Evolutionary conservation across 202 grass and related monocot genomes (phyloP), one percentile per base, ranked within the genome.

Genomic region (Saccharum hybrid): DNA sequence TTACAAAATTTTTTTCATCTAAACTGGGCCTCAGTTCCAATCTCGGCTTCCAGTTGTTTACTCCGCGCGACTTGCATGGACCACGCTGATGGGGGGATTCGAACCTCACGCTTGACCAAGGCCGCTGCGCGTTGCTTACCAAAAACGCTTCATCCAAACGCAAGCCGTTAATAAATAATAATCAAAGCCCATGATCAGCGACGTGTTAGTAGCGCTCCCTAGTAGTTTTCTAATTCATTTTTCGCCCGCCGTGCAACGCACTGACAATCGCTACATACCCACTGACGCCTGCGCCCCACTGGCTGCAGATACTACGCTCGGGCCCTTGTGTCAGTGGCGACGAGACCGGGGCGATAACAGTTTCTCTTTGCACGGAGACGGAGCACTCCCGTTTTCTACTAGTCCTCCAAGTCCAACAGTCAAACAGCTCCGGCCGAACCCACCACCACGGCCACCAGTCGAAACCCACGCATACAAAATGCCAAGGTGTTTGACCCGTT

Each of bases 21-120:
- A n/a, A n/a, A n/a, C n/a, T n/a, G n/a, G n/a, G n/a, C n/a, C n/a
- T n/a, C n/a, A n/a, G n/a, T 11, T 23, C 57, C 57, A 4, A 1
- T 23, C 30, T 28, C 36, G 42, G 60, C n/a, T 14, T 40, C 4
- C 60, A 26, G 7, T 52, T 28, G 46, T 28, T 40, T 75, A 41
- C 71, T 57, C 61, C n/a, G 21, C 10, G 9, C 22, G 61, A 83
- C 81, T 75, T 23, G 61, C 61, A 21, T 83, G 59, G 71, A 65
- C 81, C 60, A 56, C 6, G 63, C 28, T 66, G 18, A 66, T n/a
- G n/a, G n/a, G n/a, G n/a, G n/a, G n/a, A n/a, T n/a, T n/a, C n/a
- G n/a, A n/a, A n/a, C n/a, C n/a, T n/a, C n/a, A 4, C 23, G 16
- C 66, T 63, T 48, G 54, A 37, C 54, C 12, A 42, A 12, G 1